These are phyloP conservation scores for Vicia villosa DNA, from an alignment of 306 rosid genomes.

Conservation along the genomic window DNA sequence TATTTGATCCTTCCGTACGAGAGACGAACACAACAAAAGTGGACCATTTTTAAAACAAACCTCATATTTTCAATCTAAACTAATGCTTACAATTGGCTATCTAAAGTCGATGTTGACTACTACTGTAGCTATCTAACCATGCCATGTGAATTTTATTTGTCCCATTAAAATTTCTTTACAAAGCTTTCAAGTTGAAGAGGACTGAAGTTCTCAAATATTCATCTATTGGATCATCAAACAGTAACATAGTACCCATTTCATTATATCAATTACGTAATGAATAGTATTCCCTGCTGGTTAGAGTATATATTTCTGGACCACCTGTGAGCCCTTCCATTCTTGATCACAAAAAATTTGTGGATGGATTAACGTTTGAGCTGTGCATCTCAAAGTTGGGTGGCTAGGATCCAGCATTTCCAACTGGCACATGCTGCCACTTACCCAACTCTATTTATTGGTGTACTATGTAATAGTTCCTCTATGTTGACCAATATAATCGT, in stretches of 20 bases:
- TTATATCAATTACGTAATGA: background rate
- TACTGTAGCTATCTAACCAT: constrained; percentile 28
- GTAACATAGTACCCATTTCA: constrained; percentile 12
- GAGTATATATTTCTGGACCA: constrained; percentile 42
- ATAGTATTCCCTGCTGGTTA: constrained; percentile 42
- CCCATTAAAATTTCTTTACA: constrained; percentile 21
- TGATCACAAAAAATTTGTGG: constrained; percentile 39
- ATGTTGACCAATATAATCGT: background rate
- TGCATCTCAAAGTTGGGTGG: constrained; percentile 43
- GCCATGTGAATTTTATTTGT: constrained; percentile 48
- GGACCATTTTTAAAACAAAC: constrained; percentile 9
- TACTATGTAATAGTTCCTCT: constrained; percentile 25
- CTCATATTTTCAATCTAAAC: constrained; percentile 2
- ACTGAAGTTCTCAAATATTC: constrained; percentile 14
- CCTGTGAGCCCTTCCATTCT: constrained; percentile 7
- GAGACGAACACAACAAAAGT: constrained; percentile 12
- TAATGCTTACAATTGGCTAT: constrained; percentile 16
- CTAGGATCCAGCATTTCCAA: constrained; percentile 28
- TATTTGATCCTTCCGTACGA: background rate
- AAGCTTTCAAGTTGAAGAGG: constrained; percentile 39
- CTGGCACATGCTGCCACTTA: constrained; percentile 28
- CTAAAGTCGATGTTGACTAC: constrained; percentile 33
- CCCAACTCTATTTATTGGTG: constrained; percentile 31
- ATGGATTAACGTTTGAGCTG: constrained; percentile 28
- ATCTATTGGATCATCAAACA: constrained; percentile 37